Evolutionary conservation across 257 asterid genomes (phyloP).

Genomic region (Solanum peruvianum): DNA sequence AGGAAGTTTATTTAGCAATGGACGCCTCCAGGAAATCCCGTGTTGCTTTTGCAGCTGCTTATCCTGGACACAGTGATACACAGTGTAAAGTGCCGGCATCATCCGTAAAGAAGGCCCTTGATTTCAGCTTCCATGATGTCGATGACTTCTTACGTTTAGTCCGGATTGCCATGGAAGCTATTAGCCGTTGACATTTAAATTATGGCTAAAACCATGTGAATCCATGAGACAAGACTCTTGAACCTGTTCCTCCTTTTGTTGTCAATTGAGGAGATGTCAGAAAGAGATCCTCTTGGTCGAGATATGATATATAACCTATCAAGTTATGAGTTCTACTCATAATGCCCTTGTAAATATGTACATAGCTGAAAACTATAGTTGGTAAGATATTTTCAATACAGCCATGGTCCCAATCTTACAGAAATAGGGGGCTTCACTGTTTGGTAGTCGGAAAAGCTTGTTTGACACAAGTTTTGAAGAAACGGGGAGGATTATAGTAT

Average conservation of each 20-base stretch:
- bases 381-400: not conserved
- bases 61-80: conserved; percentile 48
- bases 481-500: not conserved
- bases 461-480: not conserved
- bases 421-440: not conserved
- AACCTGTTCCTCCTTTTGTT: conserved; percentile 6
- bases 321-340: conserved; percentile 14
- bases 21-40: conserved; percentile 91
- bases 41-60: conserved; percentile 61
- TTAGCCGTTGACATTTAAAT: conserved; percentile 34
- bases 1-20: conserved; percentile 74
- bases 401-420: not conserved
- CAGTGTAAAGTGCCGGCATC: conserved; percentile 42
- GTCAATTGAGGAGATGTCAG: conserved; percentile 7
- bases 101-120: conserved; percentile 72
- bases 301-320: conserved; percentile 1
- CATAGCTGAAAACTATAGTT: conserved; percentile 16
- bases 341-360: conserved; percentile 44
- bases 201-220: conserved; percentile 3
- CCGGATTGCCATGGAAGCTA: conserved; percentile 79
- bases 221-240: not conserved
- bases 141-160: conserved; percentile 74
- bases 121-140: conserved; percentile 85
- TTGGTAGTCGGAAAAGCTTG: not conserved
- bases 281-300: not conserved